Evolutionary conservation across 2,329 filamentous ascomycete genomes (phyloP).

Genomic region (Fusarium paranaense): DNA sequence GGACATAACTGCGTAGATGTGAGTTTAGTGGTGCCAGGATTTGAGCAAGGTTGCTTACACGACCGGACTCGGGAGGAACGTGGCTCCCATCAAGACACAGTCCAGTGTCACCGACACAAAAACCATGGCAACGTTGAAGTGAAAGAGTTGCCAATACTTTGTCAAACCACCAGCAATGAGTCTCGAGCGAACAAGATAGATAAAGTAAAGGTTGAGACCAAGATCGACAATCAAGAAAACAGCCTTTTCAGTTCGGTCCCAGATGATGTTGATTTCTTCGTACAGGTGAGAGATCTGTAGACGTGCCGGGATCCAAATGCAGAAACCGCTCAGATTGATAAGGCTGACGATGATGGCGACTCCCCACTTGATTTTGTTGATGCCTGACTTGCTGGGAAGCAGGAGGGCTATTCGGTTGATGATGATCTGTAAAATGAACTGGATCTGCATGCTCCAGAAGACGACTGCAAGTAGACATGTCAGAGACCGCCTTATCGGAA

Average conservation of each 20-base stretch:
- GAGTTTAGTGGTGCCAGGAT: background rate
- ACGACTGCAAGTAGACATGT: conserved; percentile 9
- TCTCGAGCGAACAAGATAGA: conserved; percentile 27
- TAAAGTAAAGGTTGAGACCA: conserved; percentile 29
- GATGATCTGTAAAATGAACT: conserved; percentile 33
- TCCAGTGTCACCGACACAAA: conserved; percentile 26
- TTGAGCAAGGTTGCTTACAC: conserved; percentile 3
- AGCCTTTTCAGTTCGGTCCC: conserved; percentile 33
- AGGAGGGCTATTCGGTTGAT: conserved; percentile 33
- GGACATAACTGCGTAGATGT: conserved; percentile 17
- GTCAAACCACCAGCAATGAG: conserved; percentile 24
- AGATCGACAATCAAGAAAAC: conserved; percentile 28
- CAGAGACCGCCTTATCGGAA: background rate
- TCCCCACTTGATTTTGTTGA: conserved; percentile 25
- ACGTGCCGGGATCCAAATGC: conserved; percentile 30
- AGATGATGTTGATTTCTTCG: conserved; percentile 32
- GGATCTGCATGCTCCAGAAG: conserved; percentile 35
- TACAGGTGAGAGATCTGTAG: conserved; percentile 21
- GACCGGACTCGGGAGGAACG: conserved; percentile 27
- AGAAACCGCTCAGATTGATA: conserved; percentile 32
- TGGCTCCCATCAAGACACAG: conserved; percentile 31
- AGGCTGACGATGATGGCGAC: conserved; percentile 18
- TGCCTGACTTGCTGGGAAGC: conserved; percentile 15
- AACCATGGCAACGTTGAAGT: conserved; percentile 27
- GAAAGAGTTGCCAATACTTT: conserved; percentile 24